Evolutionary conservation across 495 filamentous ascomycete species (phyloP).

Genomic region (Usnea hakonensis): DNA sequence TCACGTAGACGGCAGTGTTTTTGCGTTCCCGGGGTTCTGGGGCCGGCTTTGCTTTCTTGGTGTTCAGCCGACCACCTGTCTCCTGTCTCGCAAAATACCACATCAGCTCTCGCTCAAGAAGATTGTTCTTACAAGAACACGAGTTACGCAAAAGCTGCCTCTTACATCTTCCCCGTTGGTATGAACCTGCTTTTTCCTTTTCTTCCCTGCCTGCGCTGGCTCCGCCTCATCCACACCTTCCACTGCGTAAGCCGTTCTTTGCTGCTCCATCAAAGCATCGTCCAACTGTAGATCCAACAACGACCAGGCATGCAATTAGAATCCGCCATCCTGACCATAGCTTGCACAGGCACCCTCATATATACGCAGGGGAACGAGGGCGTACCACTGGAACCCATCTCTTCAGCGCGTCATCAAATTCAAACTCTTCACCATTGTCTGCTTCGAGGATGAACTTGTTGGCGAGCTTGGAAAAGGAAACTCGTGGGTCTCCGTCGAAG

Average conservation of each 20-base stretch:
- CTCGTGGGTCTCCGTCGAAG: conserved; percentile 74
- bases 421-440: conserved; percentile 77
- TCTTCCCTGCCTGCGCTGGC: conserved; percentile 43
- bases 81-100: conserved; percentile 13
- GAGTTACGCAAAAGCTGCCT: neutral
- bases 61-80: conserved; percentile 26
- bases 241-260: conserved; percentile 67
- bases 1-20: conserved; percentile 89
- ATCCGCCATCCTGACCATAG: conserved; percentile 19
- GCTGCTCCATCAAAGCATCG: conserved; percentile 69
- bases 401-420: conserved; percentile 62
- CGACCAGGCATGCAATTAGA: conserved; percentile 33
- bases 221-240: conserved; percentile 58
- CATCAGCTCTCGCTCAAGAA: conserved; percentile 2
- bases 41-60: conserved; percentile 46
- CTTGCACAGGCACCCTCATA: conserved; percentile 17
- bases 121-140: neutral
- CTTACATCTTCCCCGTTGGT: conserved; percentile 53
- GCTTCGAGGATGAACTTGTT: conserved; percentile 76
- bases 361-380: conserved; percentile 19
- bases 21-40: conserved; percentile 57
- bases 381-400: conserved; percentile 73
- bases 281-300: conserved; percentile 50
- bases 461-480: conserved; percentile 76
- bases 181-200: conserved; percentile 68